phyloP scores from a whole-genome alignment of 139 green algal genomes.

The Ettlia oleoabundans region DNA sequence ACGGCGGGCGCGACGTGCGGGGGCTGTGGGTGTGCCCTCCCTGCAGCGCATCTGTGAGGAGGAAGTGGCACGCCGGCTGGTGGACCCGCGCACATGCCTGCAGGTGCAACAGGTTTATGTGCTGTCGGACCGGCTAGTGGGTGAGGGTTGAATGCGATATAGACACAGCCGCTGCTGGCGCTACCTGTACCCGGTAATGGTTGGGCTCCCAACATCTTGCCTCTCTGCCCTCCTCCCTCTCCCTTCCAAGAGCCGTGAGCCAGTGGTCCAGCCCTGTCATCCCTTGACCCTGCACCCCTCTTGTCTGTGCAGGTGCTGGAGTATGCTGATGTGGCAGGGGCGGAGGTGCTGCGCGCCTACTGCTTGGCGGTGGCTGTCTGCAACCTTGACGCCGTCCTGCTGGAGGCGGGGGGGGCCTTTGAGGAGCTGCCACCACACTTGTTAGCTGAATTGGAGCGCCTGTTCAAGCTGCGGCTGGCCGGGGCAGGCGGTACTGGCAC shows the following conservation, averaged over 20 bases:
- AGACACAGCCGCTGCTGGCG: not conserved
- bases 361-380: slow-evolving; percentile 68
- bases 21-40: slow-evolving; percentile 28
- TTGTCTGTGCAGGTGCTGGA: slow-evolving; percentile 67
- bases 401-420: slow-evolving; percentile 59
- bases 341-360: slow-evolving; percentile 69
- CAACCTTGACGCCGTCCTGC: slow-evolving; percentile 80
- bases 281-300: not conserved
- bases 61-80: slow-evolving; percentile 67
- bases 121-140: not conserved
- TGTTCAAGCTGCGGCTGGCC: slow-evolving; percentile 39
- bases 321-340: slow-evolving; percentile 78
- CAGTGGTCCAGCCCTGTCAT: not conserved
- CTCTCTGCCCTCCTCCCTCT: not conserved
- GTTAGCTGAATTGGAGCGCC: slow-evolving; percentile 65
- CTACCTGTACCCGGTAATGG: too few species aligned
- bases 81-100: slow-evolving; percentile 79
- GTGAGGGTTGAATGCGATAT: not conserved
- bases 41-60: slow-evolving; percentile 82
- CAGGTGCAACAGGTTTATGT: not conserved
- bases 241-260: not conserved
- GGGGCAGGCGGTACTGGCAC: not conserved
- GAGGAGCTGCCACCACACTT: slow-evolving; percentile 62
- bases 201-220: not conserved
- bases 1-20: not conserved